phyloP scores from a whole-genome alignment of 164 flowering plant species.

The Euptelea pleiosperma region DNA sequence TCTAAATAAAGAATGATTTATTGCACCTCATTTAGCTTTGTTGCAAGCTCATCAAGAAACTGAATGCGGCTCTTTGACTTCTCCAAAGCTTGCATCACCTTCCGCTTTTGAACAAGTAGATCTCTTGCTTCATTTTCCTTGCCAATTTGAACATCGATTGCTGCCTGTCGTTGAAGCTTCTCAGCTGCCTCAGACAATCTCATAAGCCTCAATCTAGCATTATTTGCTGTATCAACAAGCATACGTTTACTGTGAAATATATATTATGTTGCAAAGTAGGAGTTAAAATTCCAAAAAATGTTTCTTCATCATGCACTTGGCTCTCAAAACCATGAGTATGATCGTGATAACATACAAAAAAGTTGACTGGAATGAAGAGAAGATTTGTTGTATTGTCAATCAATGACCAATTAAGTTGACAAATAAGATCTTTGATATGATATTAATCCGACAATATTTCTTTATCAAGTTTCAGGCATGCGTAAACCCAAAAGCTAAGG shows the following conservation, averaged over 20 bases:
- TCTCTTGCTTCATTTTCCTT: slow-evolving; percentile 75
- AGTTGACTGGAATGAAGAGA: no score
- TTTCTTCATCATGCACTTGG: background rate
- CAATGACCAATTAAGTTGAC: no score
- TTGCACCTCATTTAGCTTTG: slow-evolving; percentile 70
- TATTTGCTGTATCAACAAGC: slow-evolving; percentile 47
- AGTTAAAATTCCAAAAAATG: background rate
- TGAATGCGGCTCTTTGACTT: slow-evolving; percentile 64
- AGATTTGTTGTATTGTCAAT: no score
- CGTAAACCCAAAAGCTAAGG: background rate
- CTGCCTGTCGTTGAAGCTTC: slow-evolving; percentile 68
- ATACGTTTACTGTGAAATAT: background rate
- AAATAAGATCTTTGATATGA: no score
- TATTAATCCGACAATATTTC: background rate
- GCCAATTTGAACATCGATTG: slow-evolving; percentile 52
- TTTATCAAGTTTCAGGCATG: background rate
- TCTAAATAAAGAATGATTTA: no score
- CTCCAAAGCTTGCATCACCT: slow-evolving; percentile 73
- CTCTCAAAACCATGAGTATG: background rate
- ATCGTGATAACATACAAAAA: no score
- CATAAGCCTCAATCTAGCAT: slow-evolving; percentile 66
- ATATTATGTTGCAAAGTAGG: background rate
- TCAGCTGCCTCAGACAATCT: slow-evolving; percentile 77
- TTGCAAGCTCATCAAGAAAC: slow-evolving; percentile 63
- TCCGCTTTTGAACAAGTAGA: slow-evolving; percentile 72